These are phyloP conservation scores for Wakefieldia striispora DNA, from an alignment of 768 basidiomycete species.

Conservation along the genomic window DNA sequence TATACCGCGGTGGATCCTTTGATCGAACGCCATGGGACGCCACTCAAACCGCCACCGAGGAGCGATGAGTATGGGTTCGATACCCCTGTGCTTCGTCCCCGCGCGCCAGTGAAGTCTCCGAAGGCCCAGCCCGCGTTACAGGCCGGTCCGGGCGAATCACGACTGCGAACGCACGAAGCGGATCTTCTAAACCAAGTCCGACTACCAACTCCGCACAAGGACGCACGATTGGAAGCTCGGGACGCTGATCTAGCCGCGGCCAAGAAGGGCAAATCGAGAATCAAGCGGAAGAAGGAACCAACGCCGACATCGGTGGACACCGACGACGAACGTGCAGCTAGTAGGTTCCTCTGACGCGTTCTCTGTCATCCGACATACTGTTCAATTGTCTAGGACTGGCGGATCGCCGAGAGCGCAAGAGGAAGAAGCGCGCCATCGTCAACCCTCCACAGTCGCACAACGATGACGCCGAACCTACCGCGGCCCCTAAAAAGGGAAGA, in stretches of 20 bases:
- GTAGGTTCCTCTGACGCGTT: conserved; percentile 26
- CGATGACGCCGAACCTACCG: conserved; percentile 1
- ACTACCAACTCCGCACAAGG: neutral
- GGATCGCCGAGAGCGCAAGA: conserved; percentile 65
- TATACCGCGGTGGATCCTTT: conserved; percentile 43
- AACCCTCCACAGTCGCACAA: conserved; percentile 20
- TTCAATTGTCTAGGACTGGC: conserved; percentile 46
- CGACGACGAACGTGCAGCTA: conserved; percentile 37
- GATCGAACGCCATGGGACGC: conserved; percentile 12
- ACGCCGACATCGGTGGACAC: conserved; percentile 14
- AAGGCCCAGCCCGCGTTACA: conserved; percentile 1
- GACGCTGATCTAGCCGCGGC: conserved; percentile 1
- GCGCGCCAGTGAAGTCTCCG: conserved; percentile 26
- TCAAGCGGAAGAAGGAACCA: conserved; percentile 22
- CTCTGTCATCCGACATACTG: neutral
- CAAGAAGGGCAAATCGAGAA: conserved; percentile 22
- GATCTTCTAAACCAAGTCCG: neutral
- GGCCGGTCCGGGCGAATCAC: neutral
- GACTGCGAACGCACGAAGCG: neutral
- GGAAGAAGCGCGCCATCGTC: conserved; percentile 55
- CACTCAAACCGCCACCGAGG: conserved; percentile 3
- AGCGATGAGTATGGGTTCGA: conserved; percentile 40
- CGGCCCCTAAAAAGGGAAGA: conserved; percentile 12
- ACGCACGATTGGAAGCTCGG: neutral
- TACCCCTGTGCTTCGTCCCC: conserved; percentile 56